A percentile compares a stretch with the other conserved stretches of the same genome.
These are phyloP conservation scores for Rhizoclosmatium globosum DNA, from an alignment of 192 early-diverging fungal genomes.

Conservation along the genomic window DNA sequence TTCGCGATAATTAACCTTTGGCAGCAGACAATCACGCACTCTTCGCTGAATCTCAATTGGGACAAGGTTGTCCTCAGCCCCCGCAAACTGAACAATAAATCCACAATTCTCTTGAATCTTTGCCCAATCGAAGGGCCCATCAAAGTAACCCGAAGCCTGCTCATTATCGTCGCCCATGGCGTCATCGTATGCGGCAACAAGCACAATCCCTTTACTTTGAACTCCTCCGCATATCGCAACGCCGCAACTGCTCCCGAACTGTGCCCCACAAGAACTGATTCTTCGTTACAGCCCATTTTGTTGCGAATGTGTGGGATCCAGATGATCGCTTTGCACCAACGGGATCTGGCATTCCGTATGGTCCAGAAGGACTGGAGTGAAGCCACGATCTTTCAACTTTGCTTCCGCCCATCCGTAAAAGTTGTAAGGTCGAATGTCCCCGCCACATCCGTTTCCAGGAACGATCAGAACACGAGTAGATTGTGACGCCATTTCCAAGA, in stretches of 20 bases:
- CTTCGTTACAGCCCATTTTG: background rate
- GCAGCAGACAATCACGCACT: background rate
- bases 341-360: background rate
- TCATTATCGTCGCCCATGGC: conserved; percentile 5
- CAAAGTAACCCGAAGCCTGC: conserved; percentile 8
- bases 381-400: background rate
- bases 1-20: background rate
- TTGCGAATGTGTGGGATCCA: conserved; percentile 19
- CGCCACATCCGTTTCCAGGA: conserved; percentile 18
- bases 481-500: too few relatives aligned
- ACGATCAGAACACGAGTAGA: background rate
- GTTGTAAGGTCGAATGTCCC: conserved; percentile 9
- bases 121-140: conserved; percentile 5
- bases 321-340: conserved; percentile 9
- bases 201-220: background rate
- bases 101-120: conserved; percentile 7
- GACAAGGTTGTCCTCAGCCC: background rate
- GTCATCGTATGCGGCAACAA: conserved; percentile 14
- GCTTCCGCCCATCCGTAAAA: conserved; percentile 22
- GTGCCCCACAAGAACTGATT: conserved; percentile 9
- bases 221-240: conserved; percentile 6
- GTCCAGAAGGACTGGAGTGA: background rate
- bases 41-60: background rate
- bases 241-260: conserved; percentile 6
- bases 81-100: conserved; percentile 21